These are phyloP conservation scores for Rosa chinensis DNA, from an alignment of 306 rosid species.

Conservation along the genomic window DNA sequence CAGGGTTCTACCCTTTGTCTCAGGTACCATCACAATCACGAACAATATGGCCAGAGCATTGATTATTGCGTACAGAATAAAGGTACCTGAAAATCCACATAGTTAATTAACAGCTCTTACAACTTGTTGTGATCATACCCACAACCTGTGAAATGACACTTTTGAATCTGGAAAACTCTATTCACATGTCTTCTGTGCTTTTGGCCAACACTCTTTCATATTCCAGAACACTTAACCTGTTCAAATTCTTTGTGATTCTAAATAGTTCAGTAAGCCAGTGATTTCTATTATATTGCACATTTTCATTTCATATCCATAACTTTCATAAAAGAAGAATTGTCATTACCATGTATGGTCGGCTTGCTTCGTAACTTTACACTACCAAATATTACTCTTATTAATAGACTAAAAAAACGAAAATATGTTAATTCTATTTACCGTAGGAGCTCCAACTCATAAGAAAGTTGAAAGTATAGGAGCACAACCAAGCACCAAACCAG, in stretches of 20 bases:
- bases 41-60: constrained; percentile 69
- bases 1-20: constrained; percentile 85
- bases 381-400: background rate
- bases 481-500: constrained; percentile 95
- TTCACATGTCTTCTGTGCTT: background rate
- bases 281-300: background rate
- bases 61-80: constrained; percentile 66
- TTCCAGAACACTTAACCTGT: background rate
- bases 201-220: background rate
- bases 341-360: background rate
- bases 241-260: background rate
- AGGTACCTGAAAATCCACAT: constrained; percentile 65
- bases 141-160: background rate
- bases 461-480: constrained; percentile 84
- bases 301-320: background rate
- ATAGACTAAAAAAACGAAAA: constrained; percentile 1
- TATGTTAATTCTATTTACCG: constrained; percentile 41
- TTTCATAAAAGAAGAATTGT: background rate
- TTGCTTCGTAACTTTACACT: background rate
- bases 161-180: background rate
- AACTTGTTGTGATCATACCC: background rate
- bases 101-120: constrained; percentile 13
- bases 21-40: constrained; percentile 65
- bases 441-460: constrained; percentile 85
- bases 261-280: background rate